These are phyloP conservation scores for Conidiobolus incongruus DNA, from an alignment of 371 early-diverging fungal species.

Conservation along the genomic window DNA sequence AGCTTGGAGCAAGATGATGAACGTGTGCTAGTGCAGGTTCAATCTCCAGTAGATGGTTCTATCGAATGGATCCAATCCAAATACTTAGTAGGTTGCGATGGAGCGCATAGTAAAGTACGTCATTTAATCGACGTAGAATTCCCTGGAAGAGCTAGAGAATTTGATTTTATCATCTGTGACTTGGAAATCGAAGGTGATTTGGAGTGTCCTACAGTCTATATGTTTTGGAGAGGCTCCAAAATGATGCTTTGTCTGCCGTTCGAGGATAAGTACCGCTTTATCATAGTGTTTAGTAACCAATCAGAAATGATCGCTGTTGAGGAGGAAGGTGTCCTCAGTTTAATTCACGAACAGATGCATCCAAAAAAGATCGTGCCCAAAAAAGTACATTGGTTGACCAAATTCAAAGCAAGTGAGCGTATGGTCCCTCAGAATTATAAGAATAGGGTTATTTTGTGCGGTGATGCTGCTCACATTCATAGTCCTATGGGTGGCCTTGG, in stretches of 20 bases:
- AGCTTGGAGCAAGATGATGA: too few relatives aligned
- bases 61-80: slow-evolving; percentile 7
- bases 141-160: slow-evolving; percentile 6
- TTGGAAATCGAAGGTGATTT: background rate
- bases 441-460: slow-evolving; percentile 12
- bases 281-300: background rate
- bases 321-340: too few relatives aligned
- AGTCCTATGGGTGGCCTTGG: slow-evolving; percentile 21
- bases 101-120: slow-evolving; percentile 10
- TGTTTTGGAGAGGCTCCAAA: background rate
- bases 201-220: background rate
- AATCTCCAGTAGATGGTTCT: too few relatives aligned
- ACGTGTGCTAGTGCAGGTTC: too few relatives aligned
- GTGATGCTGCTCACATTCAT: slow-evolving; percentile 18
- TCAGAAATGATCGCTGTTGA: background rate
- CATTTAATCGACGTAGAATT: slow-evolving; percentile 9
- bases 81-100: slow-evolving; percentile 13
- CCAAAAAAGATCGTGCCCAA: slow-evolving; percentile 6
- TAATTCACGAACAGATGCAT: slow-evolving; percentile 2
- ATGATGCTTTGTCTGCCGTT: background rate
- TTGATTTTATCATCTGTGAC: slow-evolving; percentile 3
- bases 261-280: slow-evolving; percentile 1
- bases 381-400: slow-evolving; percentile 7
- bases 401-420: slow-evolving; percentile 10
- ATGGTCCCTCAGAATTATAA: slow-evolving; percentile 9